A percentile compares a stretch with the other conserved stretches of the same genome.
Evolutionary conservation across 1,284 basidiomycete species (phyloP).

Genomic region (Melampsora larici-populina): DNA sequence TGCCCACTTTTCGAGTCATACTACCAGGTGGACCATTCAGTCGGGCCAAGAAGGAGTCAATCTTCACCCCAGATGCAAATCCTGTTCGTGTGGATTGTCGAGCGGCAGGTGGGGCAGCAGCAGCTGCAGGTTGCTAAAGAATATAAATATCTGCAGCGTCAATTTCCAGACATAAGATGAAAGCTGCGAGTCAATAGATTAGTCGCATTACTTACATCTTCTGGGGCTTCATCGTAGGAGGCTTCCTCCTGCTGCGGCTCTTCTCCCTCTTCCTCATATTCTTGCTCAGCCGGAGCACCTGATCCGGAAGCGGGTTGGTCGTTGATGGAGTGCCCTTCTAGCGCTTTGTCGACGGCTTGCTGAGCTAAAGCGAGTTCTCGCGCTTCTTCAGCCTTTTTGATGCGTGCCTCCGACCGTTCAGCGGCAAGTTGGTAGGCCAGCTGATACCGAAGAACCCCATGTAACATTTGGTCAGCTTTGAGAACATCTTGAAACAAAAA

Average conservation of each 20-base stretch:
- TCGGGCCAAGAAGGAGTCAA: neutral
- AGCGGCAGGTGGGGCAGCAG: neutral
- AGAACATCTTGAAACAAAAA: neutral
- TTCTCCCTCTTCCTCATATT: neutral
- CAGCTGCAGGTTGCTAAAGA: neutral
- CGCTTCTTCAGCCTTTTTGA: slow-evolving; percentile 3
- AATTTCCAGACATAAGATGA: neutral
- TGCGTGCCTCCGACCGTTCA: neutral
- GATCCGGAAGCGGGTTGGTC: neutral
- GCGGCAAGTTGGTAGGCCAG: neutral
- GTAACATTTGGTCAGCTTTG: neutral
- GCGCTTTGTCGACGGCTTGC: neutral
- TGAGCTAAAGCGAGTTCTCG: neutral
- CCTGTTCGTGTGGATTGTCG: neutral
- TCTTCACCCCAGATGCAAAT: neutral
- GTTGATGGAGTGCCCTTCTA: neutral
- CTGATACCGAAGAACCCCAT: neutral
- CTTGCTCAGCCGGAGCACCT: neutral
- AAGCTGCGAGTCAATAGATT: neutral
- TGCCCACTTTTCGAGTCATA: neutral
- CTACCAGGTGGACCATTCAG: neutral
- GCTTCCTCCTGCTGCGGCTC: neutral
- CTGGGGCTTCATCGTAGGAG: neutral
- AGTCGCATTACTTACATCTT: neutral
- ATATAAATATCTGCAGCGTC: neutral